A percentile compares a stretch with the other conserved stretches of the same genome.
These are phyloP conservation scores for Camillea tinctor DNA, from an alignment of 2,329 filamentous ascomycete species.

Conservation along the genomic window DNA sequence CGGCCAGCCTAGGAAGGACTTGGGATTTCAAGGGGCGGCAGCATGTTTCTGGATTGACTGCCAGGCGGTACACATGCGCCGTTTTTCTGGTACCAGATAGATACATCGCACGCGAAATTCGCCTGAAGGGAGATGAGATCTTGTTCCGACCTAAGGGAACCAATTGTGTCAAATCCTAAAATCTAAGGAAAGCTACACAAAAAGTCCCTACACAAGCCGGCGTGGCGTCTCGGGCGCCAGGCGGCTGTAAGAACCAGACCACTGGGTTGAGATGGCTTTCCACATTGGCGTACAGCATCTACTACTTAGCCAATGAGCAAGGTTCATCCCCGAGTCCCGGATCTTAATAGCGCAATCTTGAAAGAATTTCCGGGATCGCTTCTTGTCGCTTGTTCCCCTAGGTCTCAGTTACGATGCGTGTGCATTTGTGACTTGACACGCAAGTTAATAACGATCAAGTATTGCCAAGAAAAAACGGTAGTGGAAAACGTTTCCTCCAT, in stretches of 20 bases:
- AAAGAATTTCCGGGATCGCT: not conserved
- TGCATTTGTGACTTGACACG: not conserved
- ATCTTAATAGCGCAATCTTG: not conserved
- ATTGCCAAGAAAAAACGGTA: not conserved
- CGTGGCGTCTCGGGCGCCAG: not conserved
- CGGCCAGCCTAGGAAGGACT: not conserved
- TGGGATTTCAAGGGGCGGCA: not conserved
- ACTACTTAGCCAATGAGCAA: not conserved
- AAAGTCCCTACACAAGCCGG: not conserved
- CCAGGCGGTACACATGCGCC: not conserved
- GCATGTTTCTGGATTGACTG: not conserved
- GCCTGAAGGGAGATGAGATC: not conserved
- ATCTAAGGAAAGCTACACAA: not conserved
- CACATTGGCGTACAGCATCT: not conserved
- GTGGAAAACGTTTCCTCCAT: not conserved
- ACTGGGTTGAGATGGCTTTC: not conserved
- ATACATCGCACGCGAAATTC: not conserved
- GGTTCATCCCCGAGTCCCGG: not conserved
- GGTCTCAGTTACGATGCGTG: not conserved
- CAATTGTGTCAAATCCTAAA: no score
- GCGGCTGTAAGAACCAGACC: not conserved
- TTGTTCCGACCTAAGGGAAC: not conserved
- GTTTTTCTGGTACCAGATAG: not conserved
- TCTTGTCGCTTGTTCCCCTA: not conserved
- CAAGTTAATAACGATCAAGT: not conserved